Percentiles rank a stretch among this genome's conserved stretches.
Conservation (phyloP, 768 basidiomycete genomes). For the Amanita thiersii region DNA sequence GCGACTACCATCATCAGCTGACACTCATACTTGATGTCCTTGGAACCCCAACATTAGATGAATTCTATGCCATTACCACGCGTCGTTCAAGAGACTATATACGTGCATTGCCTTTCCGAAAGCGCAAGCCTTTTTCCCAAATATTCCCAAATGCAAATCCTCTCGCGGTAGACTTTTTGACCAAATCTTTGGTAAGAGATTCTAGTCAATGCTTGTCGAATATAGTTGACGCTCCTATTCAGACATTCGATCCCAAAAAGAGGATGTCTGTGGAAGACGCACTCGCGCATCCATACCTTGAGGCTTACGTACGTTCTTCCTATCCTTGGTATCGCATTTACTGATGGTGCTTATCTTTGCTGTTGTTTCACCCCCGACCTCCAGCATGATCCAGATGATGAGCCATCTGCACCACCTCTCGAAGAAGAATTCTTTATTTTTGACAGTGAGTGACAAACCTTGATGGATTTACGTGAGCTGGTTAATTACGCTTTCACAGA, state of each 20-base stretch:
- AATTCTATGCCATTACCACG: conserved; percentile 95
- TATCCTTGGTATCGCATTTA: background rate
- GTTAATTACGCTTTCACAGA: conserved; percentile 32
- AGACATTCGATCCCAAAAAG: conserved; percentile 98
- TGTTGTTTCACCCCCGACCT: conserved; percentile 9
- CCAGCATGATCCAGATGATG: conserved; percentile 93
- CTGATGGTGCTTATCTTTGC: conserved; percentile 1
- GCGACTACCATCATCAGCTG: conserved; percentile 95
- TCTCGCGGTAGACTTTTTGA: conserved; percentile 56
- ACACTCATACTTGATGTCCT: conserved; percentile 94
- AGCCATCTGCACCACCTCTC: conserved; percentile 92
- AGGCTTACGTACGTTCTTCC: conserved; percentile 69
- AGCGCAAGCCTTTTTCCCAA: conserved; percentile 70
- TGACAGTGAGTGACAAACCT: conserved; percentile 55
- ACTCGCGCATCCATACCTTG: conserved; percentile 89
- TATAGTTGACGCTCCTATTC: conserved; percentile 4
- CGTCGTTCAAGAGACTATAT: conserved; percentile 91
- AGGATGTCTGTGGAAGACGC: conserved; percentile 93
- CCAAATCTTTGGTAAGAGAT: conserved; percentile 65
- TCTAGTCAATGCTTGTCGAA: background rate
- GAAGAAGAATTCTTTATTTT: conserved; percentile 97
- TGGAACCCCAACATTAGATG: conserved; percentile 94
- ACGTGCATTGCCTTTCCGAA: conserved; percentile 89
- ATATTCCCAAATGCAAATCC: conserved; percentile 91
- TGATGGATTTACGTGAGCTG: background rate